Conservation (phyloP, 257 asterid species). For the Nicotiana otophora region DNA sequence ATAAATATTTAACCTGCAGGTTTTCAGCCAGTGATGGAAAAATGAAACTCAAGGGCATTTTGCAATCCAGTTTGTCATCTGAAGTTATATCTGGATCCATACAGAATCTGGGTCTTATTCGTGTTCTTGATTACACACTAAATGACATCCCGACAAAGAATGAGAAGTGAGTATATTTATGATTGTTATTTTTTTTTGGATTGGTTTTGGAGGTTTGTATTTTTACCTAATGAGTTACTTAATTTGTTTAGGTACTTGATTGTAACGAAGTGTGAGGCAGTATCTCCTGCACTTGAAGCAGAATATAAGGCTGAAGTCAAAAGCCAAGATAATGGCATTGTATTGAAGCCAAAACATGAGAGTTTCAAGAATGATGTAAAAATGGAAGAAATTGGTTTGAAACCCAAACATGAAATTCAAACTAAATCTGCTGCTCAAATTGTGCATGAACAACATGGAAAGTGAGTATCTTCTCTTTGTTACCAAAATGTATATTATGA, state of each 20-base stretch:
- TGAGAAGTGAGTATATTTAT: slow-evolving; percentile 45
- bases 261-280: slow-evolving; percentile 61
- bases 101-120: slow-evolving; percentile 75
- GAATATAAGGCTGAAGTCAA: slow-evolving; percentile 48
- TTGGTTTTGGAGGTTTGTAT: not conserved
- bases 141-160: slow-evolving; percentile 68
- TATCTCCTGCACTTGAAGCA: slow-evolving; percentile 61
- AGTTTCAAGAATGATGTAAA: no score
- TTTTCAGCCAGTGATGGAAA: slow-evolving; percentile 80
- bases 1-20: slow-evolving; percentile 30
- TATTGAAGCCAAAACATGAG: slow-evolving; percentile 30
- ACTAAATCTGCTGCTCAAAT: slow-evolving; percentile 87
- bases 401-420: slow-evolving; percentile 62
- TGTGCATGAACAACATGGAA: slow-evolving; percentile 65
- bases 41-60: slow-evolving; percentile 51
- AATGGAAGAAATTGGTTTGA: slow-evolving; percentile 29
- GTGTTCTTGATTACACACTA: slow-evolving; percentile 62
- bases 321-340: slow-evolving; percentile 26
- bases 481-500: not conserved
- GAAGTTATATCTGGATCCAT: slow-evolving; percentile 62
- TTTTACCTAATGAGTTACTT: not conserved
- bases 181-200: not conserved
- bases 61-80: slow-evolving; percentile 61
- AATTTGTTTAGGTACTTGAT: slow-evolving; percentile 50
- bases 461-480: slow-evolving; percentile 35